Evolutionary conservation across 768 basidiomycete genomes (phyloP), one percentile per base, ranked within the genome.

Genomic region (Tricholoma matsutake): DNA sequence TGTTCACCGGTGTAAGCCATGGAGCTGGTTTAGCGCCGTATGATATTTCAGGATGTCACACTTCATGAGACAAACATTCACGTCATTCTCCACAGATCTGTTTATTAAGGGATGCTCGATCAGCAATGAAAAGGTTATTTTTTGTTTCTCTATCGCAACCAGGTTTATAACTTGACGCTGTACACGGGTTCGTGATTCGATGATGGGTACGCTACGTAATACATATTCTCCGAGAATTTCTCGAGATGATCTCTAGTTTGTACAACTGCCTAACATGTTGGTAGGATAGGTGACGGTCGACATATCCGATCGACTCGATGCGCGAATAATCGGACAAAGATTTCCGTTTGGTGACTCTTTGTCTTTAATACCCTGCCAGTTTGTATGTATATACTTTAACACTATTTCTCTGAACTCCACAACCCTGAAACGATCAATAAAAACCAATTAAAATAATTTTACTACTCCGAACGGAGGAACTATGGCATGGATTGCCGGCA

Each of bases 1-100:
- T 45, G 57, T 57, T 61, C 66, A 63, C 58, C 67, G 62, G 65
- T 64, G 64, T 58, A 69, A 59, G 52, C 28, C 25, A 28, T 35
- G 13, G 45, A 56, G 28, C 28, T 28, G 34, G 53, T 49, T 37
- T 35, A 49, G 55, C 35, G 31, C 55, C 57, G 25, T 29, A 58
- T 34, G 57, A 62, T 56, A 56, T 41, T n/a, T 49, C 11, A 14
- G 5, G 11, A 28, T 56, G 55, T 43, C 55, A 56, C 37, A 43
- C 16, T 16, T 56, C 10, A 43, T 56, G 25, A 28, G 14, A 20
- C 16, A 37, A 43, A 29, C 18, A 43, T 16, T 37, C 11, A 28
- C 22, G 41, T 28, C 39, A 28, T 31, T 47, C 55, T 28, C 37
- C 7, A 22, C 16, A 43, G 55, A 56, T 56, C 54, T 56, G 22